phyloP scores from a whole-genome alignment of 176 grass and related monocot genomes.

The Phyllostachys edulis region DNA sequence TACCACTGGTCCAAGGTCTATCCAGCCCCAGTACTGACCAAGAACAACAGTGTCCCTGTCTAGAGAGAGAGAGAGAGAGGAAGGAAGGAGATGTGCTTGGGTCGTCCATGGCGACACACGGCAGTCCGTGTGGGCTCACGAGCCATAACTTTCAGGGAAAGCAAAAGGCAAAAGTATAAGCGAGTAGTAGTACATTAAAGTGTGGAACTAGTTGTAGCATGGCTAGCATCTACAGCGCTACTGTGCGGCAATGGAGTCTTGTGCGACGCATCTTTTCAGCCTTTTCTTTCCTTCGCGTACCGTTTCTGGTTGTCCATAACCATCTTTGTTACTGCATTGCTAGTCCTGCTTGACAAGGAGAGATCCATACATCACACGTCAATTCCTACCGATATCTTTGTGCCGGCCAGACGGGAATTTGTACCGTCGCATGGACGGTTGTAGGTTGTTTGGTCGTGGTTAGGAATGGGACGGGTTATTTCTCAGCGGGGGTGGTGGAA shows the following conservation, averaged over 20 bases:
- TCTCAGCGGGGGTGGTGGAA: too few species aligned
- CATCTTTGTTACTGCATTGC: not conserved
- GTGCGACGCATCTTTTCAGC: not conserved
- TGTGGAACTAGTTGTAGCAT: not conserved
- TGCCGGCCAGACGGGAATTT: not conserved
- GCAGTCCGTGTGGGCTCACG: slow-evolving; percentile 3
- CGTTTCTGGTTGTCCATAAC: not conserved
- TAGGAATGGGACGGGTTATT: too few species aligned
- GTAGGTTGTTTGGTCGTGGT: too few species aligned
- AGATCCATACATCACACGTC: not conserved
- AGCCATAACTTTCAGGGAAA: not conserved
- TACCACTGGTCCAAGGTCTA: not conserved
- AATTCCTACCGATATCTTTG: not conserved
- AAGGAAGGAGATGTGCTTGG: not conserved
- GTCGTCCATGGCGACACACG: not conserved
- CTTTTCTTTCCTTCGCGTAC: not conserved
- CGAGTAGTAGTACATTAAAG: not conserved
- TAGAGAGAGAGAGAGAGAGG: not conserved
- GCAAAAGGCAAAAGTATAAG: not conserved
- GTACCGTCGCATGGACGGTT: not conserved
- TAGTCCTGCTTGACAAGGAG: not conserved
- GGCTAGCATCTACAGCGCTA: too few species aligned
- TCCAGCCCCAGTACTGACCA: not conserved
- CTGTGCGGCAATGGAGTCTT: too few species aligned
- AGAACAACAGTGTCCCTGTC: not conserved